Evolutionary conservation across 345 rosid species (phyloP), one percentile per base, ranked within the genome.

Genomic region (Eutrema yunnanense): DNA sequence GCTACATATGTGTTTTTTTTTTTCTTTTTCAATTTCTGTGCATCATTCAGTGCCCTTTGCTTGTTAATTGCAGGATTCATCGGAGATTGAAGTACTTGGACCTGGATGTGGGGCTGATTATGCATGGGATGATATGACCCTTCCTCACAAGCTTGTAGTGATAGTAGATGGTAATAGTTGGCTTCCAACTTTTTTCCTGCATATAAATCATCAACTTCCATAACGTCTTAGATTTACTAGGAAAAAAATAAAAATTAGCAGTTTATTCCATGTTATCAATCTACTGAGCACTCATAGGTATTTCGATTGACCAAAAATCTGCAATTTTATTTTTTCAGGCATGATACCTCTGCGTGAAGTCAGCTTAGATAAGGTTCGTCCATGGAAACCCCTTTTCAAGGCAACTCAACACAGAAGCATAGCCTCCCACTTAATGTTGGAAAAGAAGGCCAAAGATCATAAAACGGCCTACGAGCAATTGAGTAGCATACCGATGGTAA

Each of bases 61-160:
- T 60, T 55, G 58, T 58, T 54, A 74, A 73, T 52, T 70, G 56
- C 85, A 93, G 98, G 92, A 86, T 81, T 86, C 97, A 64, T 81
- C 88, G 59, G 90, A 85, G 83, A 71, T 58, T 32, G 98, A 90
- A 84, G 80, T 89, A 78, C 97, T 93, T 76, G 88, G 82, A 77
- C 84, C 97, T 74, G 87, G 79, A 65, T 63, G 77, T 79, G 74
- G 81, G 76, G 79, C 76, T 75, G 86, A 83, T 78, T 93, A 90
- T 81, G 96, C 84, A 67, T 93, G 98, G 97, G 97, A 90, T 82
- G 95, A 90, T 90, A 68, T 80, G 79, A 87, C 89, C 55, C 96
- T 85, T 83, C 96, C 98, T 11, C 97, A 76, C 79, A 93, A 85
- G 80, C 82, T 93, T 73, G 79, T 93, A 72, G 85, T 93, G 69